These are phyloP conservation scores for Komagataella kurtzmanii DNA, from an alignment of 805 yeast species.

Conservation along the genomic window DNA sequence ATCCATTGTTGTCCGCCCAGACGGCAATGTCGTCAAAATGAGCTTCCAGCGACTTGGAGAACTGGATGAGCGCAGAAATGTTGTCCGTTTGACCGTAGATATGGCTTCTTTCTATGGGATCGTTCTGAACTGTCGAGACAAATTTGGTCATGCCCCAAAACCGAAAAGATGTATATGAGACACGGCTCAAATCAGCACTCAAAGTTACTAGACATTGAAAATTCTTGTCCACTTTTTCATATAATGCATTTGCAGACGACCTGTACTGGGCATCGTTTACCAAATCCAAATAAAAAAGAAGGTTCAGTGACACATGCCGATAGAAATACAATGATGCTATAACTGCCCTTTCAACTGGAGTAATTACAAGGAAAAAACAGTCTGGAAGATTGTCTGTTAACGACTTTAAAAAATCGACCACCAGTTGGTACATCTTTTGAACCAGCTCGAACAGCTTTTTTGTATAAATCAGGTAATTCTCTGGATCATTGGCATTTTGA, in stretches of 20 bases:
- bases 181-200: neutral
- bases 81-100: neutral
- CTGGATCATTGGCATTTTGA: conserved; percentile 4
- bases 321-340: neutral
- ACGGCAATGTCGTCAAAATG: neutral
- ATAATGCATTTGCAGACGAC: neutral
- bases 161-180: neutral
- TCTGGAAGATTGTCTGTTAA: neutral
- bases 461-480: neutral
- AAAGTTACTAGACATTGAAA: neutral
- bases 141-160: neutral
- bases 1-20: neutral
- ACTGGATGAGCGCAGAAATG: neutral
- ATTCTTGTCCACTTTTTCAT: neutral
- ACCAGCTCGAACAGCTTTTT: neutral
- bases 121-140: neutral
- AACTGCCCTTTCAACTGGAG: neutral
- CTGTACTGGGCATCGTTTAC: neutral
- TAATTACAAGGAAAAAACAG: neutral
- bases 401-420: neutral
- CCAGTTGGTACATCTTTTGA: neutral
- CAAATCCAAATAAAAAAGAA: neutral
- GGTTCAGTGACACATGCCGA: neutral
- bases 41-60: neutral
- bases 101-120: neutral